Base-by-base conservation (phyloP, 2,329 filamentous ascomycete species). In the Epichloe festucae region DNA sequence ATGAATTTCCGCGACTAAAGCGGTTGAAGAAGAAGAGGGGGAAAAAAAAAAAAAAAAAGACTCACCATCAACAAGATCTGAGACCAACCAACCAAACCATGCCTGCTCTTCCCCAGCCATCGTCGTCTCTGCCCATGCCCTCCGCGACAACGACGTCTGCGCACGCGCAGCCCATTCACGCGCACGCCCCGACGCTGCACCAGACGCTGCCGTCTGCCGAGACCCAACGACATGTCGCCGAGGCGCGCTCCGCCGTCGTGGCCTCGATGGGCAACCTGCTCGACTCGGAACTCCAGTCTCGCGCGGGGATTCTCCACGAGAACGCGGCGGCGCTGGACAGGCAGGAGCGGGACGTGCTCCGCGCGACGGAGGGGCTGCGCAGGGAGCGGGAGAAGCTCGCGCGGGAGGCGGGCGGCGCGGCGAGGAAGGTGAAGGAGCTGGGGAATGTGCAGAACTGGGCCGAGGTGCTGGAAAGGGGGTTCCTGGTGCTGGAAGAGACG, bases 371-470 rank as follows among this genome's bases (percentile, higher is more conserved):
- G 1, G 75, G 66, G 2, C 67, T 89, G 64, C 70, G 76, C 47
- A 75, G 75, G 57, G 83, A 89, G 63, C 82, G 77, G 48, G 79
- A 82, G 55, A 77, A 79, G 65, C 75, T 87, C 62, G 76, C 79
- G 57, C 76, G 76, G 57, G 72, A 87, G 58, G 81, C 81, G 5
- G 77, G 78, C 57, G 75, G 74, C 53, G 82, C 82, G 38, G 77
- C 78, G 45, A 75, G 76, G 57, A 76, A 75, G 61, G 70, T 91
- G 53, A 90, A 89, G 70, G 86, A 89, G 73, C 72, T 89, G 55
- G 86, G 87, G 23, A 83, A 89, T 63, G 78, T 91, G 62, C 86
- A 91, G 73, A 90, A 90, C 65, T 93, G 87, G 87, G 85, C 87
- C 21, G 87, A 93, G 75, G 80, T 89, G 68, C 73, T 91, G 61